Percentiles rank a stretch among this genome's conserved stretches.
These are phyloP conservation scores for Talaromyces amestolkiae DNA, from an alignment of 2,329 filamentous ascomycete genomes.

Conservation along the genomic window DNA sequence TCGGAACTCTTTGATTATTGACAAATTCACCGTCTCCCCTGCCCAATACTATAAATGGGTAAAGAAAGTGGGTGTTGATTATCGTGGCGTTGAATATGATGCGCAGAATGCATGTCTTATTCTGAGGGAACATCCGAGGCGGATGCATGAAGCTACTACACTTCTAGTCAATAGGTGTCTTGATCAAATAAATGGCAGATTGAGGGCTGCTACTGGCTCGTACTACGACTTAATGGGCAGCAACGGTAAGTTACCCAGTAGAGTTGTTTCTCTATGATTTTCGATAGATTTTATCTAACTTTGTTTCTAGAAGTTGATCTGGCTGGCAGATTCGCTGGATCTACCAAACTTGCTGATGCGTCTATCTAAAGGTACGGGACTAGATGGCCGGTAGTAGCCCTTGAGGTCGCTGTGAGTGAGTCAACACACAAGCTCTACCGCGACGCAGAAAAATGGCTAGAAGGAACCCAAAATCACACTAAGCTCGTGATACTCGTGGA, in stretches of 20 bases:
- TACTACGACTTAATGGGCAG: no score
- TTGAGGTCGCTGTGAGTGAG: background rate
- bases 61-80: background rate
- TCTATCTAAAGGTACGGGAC: background rate
- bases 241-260: no score
- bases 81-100: slow-evolving; percentile 9
- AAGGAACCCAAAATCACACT: background rate
- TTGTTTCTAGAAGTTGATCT: no score
- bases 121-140: background rate
- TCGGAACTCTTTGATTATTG: slow-evolving; percentile 8
- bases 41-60: slow-evolving; percentile 3
- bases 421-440: background rate
- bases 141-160: slow-evolving; percentile 4
- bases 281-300: no score
- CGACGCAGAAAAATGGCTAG: slow-evolving; percentile 8
- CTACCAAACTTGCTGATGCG: slow-evolving; percentile 4
- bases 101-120: slow-evolving; percentile 1
- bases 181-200: background rate
- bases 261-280: no score
- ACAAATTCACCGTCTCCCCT: slow-evolving; percentile 12
- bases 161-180: background rate
- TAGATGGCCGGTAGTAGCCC: slow-evolving; percentile 9
- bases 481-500: slow-evolving; percentile 11
- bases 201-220: background rate
- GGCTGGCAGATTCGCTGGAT: background rate